Percentiles rank a stretch among this genome's conserved stretches.
Conservation (phyloP, 2,329 filamentous ascomycete genomes). For the Hypoxylon sp. region DNA sequence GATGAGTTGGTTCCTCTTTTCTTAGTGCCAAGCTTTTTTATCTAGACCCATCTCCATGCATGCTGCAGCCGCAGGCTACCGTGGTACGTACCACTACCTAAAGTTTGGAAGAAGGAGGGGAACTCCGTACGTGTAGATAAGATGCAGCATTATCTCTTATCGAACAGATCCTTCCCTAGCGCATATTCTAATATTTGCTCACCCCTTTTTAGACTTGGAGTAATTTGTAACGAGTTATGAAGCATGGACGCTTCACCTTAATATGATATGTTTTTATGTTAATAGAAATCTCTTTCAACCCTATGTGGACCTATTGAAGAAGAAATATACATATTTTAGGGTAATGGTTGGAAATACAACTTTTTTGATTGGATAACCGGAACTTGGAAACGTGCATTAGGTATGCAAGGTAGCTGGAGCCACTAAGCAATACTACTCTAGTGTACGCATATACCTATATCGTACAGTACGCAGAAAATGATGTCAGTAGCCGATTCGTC, state of each 20-base stretch:
- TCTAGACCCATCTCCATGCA: slow-evolving; percentile 46
- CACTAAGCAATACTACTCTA: slow-evolving; percentile 33
- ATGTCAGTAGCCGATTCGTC: slow-evolving; percentile 35
- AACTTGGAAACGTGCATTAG: slow-evolving; percentile 22
- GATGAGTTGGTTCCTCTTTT: slow-evolving; percentile 13
- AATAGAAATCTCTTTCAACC: slow-evolving; percentile 17
- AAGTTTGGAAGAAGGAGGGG: slow-evolving; percentile 19
- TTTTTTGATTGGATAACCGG: slow-evolving; percentile 33
- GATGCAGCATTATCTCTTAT: slow-evolving; percentile 38
- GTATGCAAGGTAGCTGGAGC: slow-evolving; percentile 18
- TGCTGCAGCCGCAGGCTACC: slow-evolving; percentile 38
- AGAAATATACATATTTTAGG: slow-evolving; percentile 2
- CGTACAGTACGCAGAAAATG: slow-evolving; percentile 30
- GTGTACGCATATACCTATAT: slow-evolving; percentile 10
- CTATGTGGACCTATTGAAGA: slow-evolving; percentile 22
- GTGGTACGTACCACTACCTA: slow-evolving; percentile 38
- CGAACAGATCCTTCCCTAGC: slow-evolving; percentile 17
- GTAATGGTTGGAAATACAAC: slow-evolving; percentile 35
- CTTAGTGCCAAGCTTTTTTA: slow-evolving; percentile 47
- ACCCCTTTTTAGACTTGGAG: slow-evolving; percentile 10
- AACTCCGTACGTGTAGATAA: slow-evolving; percentile 44
- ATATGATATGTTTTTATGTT: not conserved
- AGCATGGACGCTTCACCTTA: not conserved
- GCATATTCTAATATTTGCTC: slow-evolving; percentile 7
- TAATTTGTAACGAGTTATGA: not conserved